phyloP scores from a whole-genome alignment of 108 stramenopile species.

The Chaetoceros tenuissimus region DNA sequence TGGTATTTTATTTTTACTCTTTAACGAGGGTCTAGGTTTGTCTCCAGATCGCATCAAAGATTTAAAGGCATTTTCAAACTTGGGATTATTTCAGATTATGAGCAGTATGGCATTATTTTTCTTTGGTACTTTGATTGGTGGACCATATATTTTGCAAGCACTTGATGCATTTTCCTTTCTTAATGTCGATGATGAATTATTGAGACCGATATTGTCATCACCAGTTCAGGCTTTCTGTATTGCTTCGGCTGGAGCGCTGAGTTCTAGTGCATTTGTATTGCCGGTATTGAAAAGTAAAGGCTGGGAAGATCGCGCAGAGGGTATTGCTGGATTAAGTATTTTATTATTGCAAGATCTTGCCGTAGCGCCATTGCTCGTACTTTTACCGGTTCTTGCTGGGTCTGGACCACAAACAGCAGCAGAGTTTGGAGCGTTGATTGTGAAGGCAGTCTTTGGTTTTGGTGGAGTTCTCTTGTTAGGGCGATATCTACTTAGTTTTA shows the following conservation, averaged over 20 bases:
- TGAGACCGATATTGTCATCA: conserved; percentile 33
- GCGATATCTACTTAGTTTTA: conserved; percentile 31
- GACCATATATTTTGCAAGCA: conserved; percentile 40
- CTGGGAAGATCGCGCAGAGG: conserved; percentile 49
- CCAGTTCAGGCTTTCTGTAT: conserved; percentile 61
- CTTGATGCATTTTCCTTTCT: conserved; percentile 42
- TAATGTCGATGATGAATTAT: conserved; percentile 22
- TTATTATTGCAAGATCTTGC: conserved; percentile 65
- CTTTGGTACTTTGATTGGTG: conserved; percentile 46
- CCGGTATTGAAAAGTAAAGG: conserved; percentile 59
- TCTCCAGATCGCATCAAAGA: conserved; percentile 45
- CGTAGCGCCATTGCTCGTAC: conserved; percentile 62
- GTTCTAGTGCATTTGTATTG: conserved; percentile 53
- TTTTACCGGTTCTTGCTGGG: conserved; percentile 54
- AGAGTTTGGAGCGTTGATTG: conserved; percentile 42
- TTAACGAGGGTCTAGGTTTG: conserved; percentile 56
- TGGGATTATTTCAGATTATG: conserved; percentile 50
- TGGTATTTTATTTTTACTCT: conserved; percentile 69
- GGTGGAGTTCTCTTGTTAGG: conserved; percentile 49
- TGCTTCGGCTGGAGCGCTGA: conserved; percentile 55
- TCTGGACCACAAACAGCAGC: conserved; percentile 13
- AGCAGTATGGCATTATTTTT: conserved; percentile 47
- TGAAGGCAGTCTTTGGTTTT: conserved; percentile 67
- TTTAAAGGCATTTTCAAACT: conserved; percentile 41
- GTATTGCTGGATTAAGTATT: conserved; percentile 54